These are phyloP conservation scores for Paramyrothecium roridum DNA, from an alignment of 2,329 filamentous ascomycete genomes.

Conservation along the genomic window DNA sequence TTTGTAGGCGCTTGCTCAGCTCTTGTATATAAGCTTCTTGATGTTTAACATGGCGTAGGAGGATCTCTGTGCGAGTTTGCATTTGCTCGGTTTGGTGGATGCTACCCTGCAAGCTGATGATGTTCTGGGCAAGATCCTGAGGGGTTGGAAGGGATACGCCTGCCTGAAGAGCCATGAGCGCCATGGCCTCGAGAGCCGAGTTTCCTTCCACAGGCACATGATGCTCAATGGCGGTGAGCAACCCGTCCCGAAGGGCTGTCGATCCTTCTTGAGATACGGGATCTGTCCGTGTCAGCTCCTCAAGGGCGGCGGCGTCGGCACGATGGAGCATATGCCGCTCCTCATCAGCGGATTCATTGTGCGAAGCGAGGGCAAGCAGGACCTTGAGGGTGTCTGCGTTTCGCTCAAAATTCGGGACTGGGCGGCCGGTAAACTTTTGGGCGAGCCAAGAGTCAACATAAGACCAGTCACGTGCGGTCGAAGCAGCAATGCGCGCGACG, in stretches of 20 bases:
- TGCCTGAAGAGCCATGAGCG: constrained; percentile 46
- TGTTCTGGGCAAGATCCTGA: constrained; percentile 44
- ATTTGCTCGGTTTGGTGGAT: constrained; percentile 55
- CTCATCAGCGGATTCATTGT: constrained; percentile 77
- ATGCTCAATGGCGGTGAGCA: constrained; percentile 53
- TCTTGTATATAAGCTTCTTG: constrained; percentile 39
- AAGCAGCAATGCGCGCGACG: constrained; percentile 70
- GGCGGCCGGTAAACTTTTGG: constrained; percentile 61
- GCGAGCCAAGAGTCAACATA: constrained; percentile 82
- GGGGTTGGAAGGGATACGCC: constrained; percentile 46
- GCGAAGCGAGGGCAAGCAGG: constrained; percentile 68
- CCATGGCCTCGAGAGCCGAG: constrained; percentile 55
- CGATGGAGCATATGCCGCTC: constrained; percentile 55
- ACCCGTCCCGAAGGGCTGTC: constrained; percentile 20
- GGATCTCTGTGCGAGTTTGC: constrained; percentile 47
- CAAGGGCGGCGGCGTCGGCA: constrained; percentile 58
- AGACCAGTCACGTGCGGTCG: constrained; percentile 86
- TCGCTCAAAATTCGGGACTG: constrained; percentile 75
- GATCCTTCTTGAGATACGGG: constrained; percentile 11
- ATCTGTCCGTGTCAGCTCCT: constrained; percentile 37
- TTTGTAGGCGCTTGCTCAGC: constrained; percentile 30
- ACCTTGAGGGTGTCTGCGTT: constrained; percentile 79
- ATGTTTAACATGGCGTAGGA: constrained; percentile 53
- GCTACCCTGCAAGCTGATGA: constrained; percentile 54
- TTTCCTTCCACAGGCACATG: constrained; percentile 53